These are phyloP conservation scores for Vitis amurensis DNA, from an alignment of 164 flowering plant genomes.

Conservation along the genomic window DNA sequence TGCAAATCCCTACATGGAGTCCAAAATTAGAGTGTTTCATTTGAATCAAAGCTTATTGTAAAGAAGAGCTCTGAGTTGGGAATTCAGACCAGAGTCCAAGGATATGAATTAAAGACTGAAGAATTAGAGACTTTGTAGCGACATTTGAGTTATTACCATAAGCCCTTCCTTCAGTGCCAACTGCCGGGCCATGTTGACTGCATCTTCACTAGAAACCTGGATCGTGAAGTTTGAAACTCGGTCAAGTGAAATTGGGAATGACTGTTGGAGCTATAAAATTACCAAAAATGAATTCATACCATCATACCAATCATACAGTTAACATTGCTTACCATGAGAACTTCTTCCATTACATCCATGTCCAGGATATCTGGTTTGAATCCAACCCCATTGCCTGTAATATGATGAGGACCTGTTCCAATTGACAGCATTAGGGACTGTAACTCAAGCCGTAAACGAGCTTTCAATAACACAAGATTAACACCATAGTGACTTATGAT, in stretches of 20 bases:
- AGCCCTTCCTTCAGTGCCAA: slow-evolving; percentile 94
- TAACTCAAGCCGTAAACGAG: background rate
- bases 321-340: slow-evolving; percentile 59
- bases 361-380: slow-evolving; percentile 93
- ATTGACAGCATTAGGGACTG: background rate
- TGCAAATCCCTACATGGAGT: background rate
- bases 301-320: background rate
- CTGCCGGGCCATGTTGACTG: slow-evolving; percentile 90
- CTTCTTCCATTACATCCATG: slow-evolving; percentile 97
- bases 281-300: background rate
- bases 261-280: too few relatives aligned
- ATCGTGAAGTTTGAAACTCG: too few relatives aligned
- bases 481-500: too few relatives aligned
- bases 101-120: background rate
- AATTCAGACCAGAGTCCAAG: too few relatives aligned
- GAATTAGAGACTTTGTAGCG: background rate
- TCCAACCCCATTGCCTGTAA: slow-evolving; percentile 95
- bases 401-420: slow-evolving; percentile 79
- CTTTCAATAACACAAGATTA: background rate
- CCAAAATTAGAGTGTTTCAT: background rate
- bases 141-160: slow-evolving; percentile 45
- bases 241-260: too few relatives aligned
- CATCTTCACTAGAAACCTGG: slow-evolving; percentile 88
- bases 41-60: too few relatives aligned
- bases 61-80: too few relatives aligned